Evolutionary conservation across 805 yeast species (phyloP), one percentile per base, ranked within the genome.

Genomic region (Kregervanrija pseudodelftensis): DNA sequence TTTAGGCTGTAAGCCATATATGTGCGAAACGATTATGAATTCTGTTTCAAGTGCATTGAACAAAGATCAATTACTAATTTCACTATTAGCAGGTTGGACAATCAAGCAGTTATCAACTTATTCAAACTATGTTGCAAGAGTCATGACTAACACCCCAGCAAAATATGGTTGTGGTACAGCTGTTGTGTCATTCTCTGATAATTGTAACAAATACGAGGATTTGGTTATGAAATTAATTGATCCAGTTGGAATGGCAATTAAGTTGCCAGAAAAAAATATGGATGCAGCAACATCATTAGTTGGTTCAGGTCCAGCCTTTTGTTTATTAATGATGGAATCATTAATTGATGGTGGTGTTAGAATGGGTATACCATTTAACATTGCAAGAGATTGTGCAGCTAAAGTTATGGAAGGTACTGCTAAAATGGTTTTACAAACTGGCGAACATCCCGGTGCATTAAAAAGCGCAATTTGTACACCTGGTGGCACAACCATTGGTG

Each of bases 71-170:
- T 41, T 61, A 37, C 61, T 91, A 28, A 81, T 91, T 45, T 86
- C 96, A 4, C 68, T 93, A 49, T 79, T 89, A 54, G 98, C 99
- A 3, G 99, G 99, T 11, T 85, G 88, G 77, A 86, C 95, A 13
- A 80, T 90, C 49, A 79, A 70, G 14, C 85, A 85, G 60, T 72
- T 89, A 53, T n/a, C 30, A 11, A 57, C 61, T 1, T 74, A 78
- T 37, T 69, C 85, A 9, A 68, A 73, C 7, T 68, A 72, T 47
- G 80, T 91, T 31, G 86, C 95, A 16, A 76, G 95, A 50, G 95
- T 95, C n/a, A 90, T 95, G 95, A 91, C 99, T 39, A 93, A 91
- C 67, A 93, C 99, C 0, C 97, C 99, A 3, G 95, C 96, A 14
- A 82, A 82, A 62, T 86, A 77, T 63, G 96, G 97, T 16, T 79